Percentiles rank a stretch among this genome's conserved stretches.
Evolutionary conservation across 179 eudicot genomes (phyloP).

Genomic region (Carnegiea gigantea): DNA sequence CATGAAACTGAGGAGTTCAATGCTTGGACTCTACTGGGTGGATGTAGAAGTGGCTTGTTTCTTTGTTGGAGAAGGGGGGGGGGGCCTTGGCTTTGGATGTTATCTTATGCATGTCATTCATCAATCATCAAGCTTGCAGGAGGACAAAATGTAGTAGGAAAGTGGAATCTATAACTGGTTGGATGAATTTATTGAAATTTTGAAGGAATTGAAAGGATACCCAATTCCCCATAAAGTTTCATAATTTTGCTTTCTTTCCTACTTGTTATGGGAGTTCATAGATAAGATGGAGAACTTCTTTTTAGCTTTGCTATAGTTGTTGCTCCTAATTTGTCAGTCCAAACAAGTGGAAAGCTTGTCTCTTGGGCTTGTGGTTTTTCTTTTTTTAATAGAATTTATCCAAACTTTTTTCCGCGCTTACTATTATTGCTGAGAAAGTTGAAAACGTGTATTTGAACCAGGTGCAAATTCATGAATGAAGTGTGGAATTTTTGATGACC

Average conservation of each 20-base stretch:
- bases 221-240: too few relatives aligned
- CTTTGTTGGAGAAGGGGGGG: background rate
- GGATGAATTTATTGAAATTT: background rate
- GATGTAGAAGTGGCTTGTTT: background rate
- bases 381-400: too few relatives aligned
- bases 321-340: background rate
- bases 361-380: background rate
- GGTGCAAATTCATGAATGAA: constrained; percentile 17
- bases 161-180: background rate
- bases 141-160: background rate
- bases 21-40: background rate
- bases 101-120: background rate
- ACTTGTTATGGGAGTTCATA: background rate
- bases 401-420: background rate
- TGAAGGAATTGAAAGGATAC: too few relatives aligned
- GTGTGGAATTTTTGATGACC: constrained; percentile 22
- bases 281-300: background rate
- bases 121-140: background rate
- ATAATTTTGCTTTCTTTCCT: too few relatives aligned
- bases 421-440: constrained; percentile 11
- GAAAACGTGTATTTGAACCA: constrained; percentile 20
- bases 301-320: background rate
- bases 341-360: background rate
- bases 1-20: background rate
- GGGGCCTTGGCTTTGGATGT: background rate